Base-by-base conservation (phyloP, 139 green algal species). In the Volvox africanus region DNA sequence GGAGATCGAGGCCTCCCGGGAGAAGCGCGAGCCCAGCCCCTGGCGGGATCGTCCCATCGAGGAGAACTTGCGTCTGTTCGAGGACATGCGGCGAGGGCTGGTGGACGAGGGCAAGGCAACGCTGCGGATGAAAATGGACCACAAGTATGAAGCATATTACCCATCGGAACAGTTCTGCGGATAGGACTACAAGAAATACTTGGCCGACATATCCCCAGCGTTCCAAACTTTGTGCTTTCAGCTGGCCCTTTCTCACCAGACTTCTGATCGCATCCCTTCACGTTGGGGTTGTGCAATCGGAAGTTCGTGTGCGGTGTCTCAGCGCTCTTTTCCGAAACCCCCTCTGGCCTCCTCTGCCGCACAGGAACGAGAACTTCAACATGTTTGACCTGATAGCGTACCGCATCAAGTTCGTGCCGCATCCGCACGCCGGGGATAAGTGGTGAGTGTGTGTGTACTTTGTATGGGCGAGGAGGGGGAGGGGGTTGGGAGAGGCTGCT, bases 341-440 rank as follows among this genome's bases (percentile, higher is more conserved):
- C 2, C 65, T 30, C 65, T 28, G 65, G 11, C 65, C 65, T 12
- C 67, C 20, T 36, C 5, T 91, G 79, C 93, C 98, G 89, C 92
- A 91, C 75, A 94, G 94, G 89, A 99, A 99, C 91, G 97, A 99
- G 50, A 99, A 99, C 94, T 96, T 92, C 89, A 98, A 98, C 94
- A 99, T 99, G 97, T 99, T 97, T 93, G 98, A 99, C 96, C 94
- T 99, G 0, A 99, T 99, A 67, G 98, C 97, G 0, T 99, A 99
- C 94, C 96, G 98, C 88, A 98, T 99, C 94, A 99, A 99, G 94
- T 99, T 98, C 86, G 90, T 94, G 65, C 28, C 82, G 87, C 98
- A 99, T 94, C 98, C 98, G 17, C 96, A 99, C 69, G 96, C 96
- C 0, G 97, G 98, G 28, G 95, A 97, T 92, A 95, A 76, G 61